These are phyloP conservation scores for Colletotrichum echinochloae DNA, from an alignment of 2,329 filamentous ascomycete genomes.

Conservation along the genomic window DNA sequence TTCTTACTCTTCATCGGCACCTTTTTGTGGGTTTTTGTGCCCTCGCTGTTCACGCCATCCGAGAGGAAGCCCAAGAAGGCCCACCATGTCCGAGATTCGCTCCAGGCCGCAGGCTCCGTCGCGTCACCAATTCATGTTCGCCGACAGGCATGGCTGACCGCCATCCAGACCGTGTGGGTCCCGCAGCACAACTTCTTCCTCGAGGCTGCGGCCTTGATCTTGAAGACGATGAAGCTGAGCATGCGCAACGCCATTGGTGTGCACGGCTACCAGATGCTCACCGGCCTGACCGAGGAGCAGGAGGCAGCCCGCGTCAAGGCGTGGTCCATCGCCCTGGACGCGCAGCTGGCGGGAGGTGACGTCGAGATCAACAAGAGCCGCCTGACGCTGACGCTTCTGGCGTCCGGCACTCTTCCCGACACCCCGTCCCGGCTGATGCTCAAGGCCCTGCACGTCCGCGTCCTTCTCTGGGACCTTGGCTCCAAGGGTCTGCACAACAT, in stretches of 20 bases:
- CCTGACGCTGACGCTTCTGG: conserved; percentile 85
- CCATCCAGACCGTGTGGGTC: conserved; percentile 92
- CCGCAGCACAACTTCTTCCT: conserved; percentile 88
- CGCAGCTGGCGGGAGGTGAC: conserved; percentile 91
- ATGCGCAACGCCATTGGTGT: conserved; percentile 82
- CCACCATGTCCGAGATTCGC: conserved; percentile 51
- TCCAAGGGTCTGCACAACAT: conserved; percentile 75
- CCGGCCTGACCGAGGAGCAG: conserved; percentile 84
- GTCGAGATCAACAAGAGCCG: conserved; percentile 89
- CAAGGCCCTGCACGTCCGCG: conserved; percentile 90
- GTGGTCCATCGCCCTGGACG: conserved; percentile 93
- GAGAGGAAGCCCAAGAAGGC: conserved; percentile 63
- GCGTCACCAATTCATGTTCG: conserved; percentile 87
- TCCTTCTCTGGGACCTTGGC: conserved; percentile 84
- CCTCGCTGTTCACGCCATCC: conserved; percentile 60
- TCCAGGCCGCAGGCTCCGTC: conserved; percentile 74
- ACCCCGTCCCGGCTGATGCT: conserved; percentile 89
- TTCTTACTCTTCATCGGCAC: conserved; percentile 64
- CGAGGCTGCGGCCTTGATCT: conserved; percentile 82
- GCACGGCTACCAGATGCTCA: conserved; percentile 81
- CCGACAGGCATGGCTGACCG: conserved; percentile 91
- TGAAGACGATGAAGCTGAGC: conserved; percentile 87
- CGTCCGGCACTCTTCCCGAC: conserved; percentile 86
- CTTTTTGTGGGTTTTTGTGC: conserved; percentile 66
- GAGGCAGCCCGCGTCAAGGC: conserved; percentile 89